phyloP scores from a whole-genome alignment of 352 stramenopile genomes.

The Discostella stelligera region DNA sequence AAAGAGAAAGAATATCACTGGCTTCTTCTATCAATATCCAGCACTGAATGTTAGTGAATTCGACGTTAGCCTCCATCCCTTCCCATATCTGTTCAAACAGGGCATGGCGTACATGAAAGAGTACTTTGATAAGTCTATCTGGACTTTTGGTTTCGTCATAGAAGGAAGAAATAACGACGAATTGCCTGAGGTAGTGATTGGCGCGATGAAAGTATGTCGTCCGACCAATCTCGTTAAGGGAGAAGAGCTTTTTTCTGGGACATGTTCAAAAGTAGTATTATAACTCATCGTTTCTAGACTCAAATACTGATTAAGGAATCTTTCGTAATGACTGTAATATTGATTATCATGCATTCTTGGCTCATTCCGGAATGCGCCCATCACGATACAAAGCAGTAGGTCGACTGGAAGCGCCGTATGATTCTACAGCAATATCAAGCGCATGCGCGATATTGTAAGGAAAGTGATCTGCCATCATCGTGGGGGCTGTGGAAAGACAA shows the following conservation, averaged over 20 bases:
- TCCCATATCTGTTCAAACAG: slow-evolving; percentile 81
- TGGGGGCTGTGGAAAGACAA: not conserved
- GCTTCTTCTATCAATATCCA: slow-evolving; percentile 71
- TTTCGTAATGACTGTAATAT: not conserved
- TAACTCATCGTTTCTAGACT: slow-evolving; percentile 2
- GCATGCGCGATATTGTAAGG: slow-evolving; percentile 42
- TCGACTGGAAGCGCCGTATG: slow-evolving; percentile 23
- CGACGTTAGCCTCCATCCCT: slow-evolving; percentile 79
- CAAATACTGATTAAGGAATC: not conserved
- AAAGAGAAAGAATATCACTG: slow-evolving; percentile 73
- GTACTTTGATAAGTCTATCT: slow-evolving; percentile 71
- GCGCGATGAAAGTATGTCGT: slow-evolving; percentile 69
- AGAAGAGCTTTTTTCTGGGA: slow-evolving; percentile 72
- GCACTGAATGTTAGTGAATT: slow-evolving; percentile 77
- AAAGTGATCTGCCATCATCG: slow-evolving; percentile 48
- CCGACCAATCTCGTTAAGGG: slow-evolving; percentile 55
- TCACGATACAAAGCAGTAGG: not conserved
- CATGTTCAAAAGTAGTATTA: slow-evolving; percentile 13
- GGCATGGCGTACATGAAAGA: slow-evolving; percentile 79
- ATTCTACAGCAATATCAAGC: slow-evolving; percentile 33
- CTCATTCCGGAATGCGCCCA: not conserved
- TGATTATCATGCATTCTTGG: not conserved
- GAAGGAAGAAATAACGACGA: slow-evolving; percentile 78
- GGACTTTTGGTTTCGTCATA: slow-evolving; percentile 78
- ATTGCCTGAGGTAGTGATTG: slow-evolving; percentile 78